Percentiles rank a stretch among this genome's conserved stretches.
phyloP scores from a whole-genome alignment of 768 basidiomycete species.

The Coprinellus micaceus region DNA sequence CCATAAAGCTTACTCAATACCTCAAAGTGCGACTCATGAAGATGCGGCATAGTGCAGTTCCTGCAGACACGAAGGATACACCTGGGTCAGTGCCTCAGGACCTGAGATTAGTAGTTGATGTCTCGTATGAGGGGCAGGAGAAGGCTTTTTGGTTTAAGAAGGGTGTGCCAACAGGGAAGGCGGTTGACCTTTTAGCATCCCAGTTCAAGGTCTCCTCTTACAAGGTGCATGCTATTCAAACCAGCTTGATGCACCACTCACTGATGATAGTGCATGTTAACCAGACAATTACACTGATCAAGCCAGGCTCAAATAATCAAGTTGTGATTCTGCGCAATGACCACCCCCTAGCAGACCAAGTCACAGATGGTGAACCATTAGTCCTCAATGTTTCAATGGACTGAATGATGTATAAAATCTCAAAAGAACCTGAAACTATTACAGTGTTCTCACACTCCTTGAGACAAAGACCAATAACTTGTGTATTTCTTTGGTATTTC shows the following conservation, averaged over 20 bases:
- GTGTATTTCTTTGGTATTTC: too few species aligned
- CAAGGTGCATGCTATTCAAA: constrained; percentile 30
- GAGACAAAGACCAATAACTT: too few species aligned
- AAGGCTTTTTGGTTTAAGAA: constrained; percentile 68
- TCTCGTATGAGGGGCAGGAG: constrained; percentile 34
- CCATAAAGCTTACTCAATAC: constrained; percentile 50
- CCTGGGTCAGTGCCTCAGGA: constrained; percentile 42
- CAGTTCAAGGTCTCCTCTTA: not conserved
- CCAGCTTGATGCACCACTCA: constrained; percentile 24
- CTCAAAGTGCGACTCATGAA: constrained; percentile 67
- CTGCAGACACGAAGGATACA: constrained; percentile 59
- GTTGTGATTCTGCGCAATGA: constrained; percentile 44
- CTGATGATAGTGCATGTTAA: not conserved
- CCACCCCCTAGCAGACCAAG: constrained; percentile 42
- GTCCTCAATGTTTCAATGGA: not conserved
- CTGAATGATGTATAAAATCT: too few species aligned
- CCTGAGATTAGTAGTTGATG: constrained; percentile 57
- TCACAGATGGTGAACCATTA: constrained; percentile 49
- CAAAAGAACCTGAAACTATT: too few species aligned
- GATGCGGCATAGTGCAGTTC: constrained; percentile 65
- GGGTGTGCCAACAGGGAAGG: constrained; percentile 35
- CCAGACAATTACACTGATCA: constrained; percentile 43
- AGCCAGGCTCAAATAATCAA: constrained; percentile 20
- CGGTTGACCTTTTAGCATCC: not conserved
- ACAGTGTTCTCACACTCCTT: too few species aligned